Evolutionary conservation across 2,329 filamentous ascomycete genomes (phyloP), one percentile per base, ranked within the genome.

Genomic region (Huntiella decipiens): DNA sequence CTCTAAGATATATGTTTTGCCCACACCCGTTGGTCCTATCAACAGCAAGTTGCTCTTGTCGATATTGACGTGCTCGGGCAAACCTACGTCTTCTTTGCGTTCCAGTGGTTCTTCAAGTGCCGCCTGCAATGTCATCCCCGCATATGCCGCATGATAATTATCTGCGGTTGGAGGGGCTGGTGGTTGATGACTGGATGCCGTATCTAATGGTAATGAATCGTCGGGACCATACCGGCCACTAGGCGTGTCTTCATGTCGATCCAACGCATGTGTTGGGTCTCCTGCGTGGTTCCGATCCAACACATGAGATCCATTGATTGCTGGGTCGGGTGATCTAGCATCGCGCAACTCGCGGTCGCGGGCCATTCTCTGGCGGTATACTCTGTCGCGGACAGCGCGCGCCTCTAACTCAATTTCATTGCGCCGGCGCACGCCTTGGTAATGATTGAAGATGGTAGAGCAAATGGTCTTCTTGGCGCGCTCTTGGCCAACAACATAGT

Each of bases 1-100:
- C 74, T 78, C 74, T 40, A 86, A 73, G 64, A 98, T 96, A 51
- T 96, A 77, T 0, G 91, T 98, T 65, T 98, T 98, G 11, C 91
- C 91, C 4, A 95, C 87, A 2, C 91, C 91, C 0, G 87, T 94
- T 0, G 91, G 91, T 0, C 91, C 91, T 19, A 96, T 72, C 44
- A 96, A 66, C 37, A 98, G 66, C 36, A 98, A 71, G 58, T 98
- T 98, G 55, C 87, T 94, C 65, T 98, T 98, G 60, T 95, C 87
- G 51, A 98, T 79, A 53, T 82, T 84, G 54, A 92, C 66, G 19
- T 65, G 65, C 8, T 65, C 60, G 1, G 65, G 59, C 3, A 58
- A 52, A 3, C 55, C 54, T 12, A 60, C 53, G 40, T 73, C 69
- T 43, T 75, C 71, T 3, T 63, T 59, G 19, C 64, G 58, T 50